Evolutionary conservation across 2,329 filamentous ascomycete species (phyloP).

Genomic region (Fusarium vanettenii): DNA sequence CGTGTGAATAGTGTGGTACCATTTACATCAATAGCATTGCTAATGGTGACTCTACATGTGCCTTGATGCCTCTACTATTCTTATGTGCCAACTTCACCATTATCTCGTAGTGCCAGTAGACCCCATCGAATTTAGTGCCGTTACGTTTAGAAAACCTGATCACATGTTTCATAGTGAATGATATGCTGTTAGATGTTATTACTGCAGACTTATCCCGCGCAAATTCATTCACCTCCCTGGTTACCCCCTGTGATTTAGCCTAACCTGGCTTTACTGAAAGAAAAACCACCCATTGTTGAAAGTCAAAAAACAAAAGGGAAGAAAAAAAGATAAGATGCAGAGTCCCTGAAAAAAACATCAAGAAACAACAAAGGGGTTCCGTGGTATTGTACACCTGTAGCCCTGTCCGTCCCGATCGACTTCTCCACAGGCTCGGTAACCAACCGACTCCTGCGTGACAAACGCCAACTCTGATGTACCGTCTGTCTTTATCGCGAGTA

Average conservation of each 20-base stretch:
- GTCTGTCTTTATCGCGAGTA: slow-evolving; percentile 61
- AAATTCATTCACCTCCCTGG: slow-evolving; percentile 5
- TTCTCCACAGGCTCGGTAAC: slow-evolving; percentile 3
- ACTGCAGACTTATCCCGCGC: slow-evolving; percentile 19
- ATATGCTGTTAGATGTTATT: slow-evolving; percentile 12
- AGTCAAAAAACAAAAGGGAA: slow-evolving; percentile 11
- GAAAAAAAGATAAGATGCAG: slow-evolving; percentile 14
- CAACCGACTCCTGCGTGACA: not conserved
- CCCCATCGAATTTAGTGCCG: too few species aligned
- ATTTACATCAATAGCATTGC: not conserved
- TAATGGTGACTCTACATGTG: not conserved
- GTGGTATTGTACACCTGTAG: slow-evolving; percentile 20
- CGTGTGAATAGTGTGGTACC: not conserved
- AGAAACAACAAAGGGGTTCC: not conserved
- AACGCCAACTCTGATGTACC: slow-evolving; percentile 2
- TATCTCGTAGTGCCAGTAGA: not conserved
- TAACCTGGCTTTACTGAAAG: slow-evolving; percentile 14
- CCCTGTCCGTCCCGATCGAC: not conserved
- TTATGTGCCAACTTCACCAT: not conserved
- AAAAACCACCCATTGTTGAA: slow-evolving; percentile 17
- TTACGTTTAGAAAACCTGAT: not conserved
- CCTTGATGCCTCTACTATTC: not conserved
- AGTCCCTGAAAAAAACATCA: not conserved
- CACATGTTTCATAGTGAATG: not conserved
- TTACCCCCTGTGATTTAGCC: slow-evolving; percentile 12